These are phyloP conservation scores for Eleusine indica DNA, from an alignment of 176 grass and related monocot genomes.

Conservation along the genomic window DNA sequence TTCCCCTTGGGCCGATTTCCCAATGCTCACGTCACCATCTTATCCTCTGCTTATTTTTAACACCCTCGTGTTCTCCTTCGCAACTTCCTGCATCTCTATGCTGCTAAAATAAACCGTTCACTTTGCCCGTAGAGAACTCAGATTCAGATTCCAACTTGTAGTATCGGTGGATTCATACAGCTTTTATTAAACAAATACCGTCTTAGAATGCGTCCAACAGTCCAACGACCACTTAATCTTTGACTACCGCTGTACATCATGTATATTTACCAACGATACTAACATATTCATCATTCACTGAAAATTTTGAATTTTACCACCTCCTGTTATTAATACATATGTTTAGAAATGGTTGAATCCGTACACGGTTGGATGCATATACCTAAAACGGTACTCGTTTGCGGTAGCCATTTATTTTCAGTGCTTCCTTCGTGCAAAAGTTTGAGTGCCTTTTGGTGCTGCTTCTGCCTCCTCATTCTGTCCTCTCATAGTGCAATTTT, in stretches of 20 bases:
- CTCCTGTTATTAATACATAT: background rate
- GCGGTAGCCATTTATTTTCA: background rate
- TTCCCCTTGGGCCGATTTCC: background rate
- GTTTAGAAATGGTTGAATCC: background rate
- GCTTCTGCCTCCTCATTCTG: slow-evolving; percentile 13
- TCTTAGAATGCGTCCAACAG: background rate
- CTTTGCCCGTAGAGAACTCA: slow-evolving; percentile 28
- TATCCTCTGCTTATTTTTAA: slow-evolving; percentile 50
- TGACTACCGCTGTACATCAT: background rate
- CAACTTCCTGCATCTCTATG: background rate
- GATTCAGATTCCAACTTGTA: slow-evolving; percentile 26
- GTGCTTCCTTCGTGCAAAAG: slow-evolving; percentile 19
- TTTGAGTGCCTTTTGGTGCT: slow-evolving; percentile 25
- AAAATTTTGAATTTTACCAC: background rate
- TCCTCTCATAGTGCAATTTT: slow-evolving; percentile 37
- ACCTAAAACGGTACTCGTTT: background rate
- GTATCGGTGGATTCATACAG: slow-evolving; percentile 4
- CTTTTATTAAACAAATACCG: background rate
- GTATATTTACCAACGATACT: background rate
- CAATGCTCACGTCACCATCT: slow-evolving; percentile 38
- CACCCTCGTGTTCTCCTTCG: background rate
- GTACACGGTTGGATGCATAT: background rate
- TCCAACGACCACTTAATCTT: background rate
- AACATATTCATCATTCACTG: background rate
- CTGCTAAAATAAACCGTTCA: background rate